Conservation (phyloP, 1,284 basidiomycete genomes). For the Sanguinoderma infundibulare region DNA sequence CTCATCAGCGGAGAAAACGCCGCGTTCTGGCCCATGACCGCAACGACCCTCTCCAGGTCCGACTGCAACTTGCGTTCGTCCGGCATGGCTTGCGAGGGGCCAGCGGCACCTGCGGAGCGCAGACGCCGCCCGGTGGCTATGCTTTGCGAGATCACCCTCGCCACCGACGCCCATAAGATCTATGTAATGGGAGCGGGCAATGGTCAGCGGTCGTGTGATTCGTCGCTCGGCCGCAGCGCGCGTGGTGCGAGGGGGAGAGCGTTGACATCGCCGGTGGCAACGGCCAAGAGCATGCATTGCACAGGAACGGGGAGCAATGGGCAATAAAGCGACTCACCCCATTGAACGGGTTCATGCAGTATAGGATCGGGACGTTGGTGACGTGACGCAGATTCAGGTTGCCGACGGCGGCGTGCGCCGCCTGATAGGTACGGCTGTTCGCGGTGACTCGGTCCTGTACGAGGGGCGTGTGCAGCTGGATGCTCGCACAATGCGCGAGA, state of each 20-base stretch:
- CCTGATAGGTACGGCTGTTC: constrained; percentile 24
- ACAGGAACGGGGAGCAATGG: background rate
- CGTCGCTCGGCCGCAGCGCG: background rate
- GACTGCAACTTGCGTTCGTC: constrained; percentile 19
- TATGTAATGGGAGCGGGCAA: background rate
- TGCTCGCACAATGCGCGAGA: constrained; percentile 38
- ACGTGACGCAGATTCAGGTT: constrained; percentile 13
- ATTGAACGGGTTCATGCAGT: constrained; percentile 23
- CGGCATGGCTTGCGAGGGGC: constrained; percentile 10
- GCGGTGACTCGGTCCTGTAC: constrained; percentile 24
- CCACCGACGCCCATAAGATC: constrained; percentile 25
- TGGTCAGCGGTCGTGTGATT: constrained; percentile 1
- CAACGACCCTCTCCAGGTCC: constrained; percentile 8
- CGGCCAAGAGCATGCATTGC: background rate
- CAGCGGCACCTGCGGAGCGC: constrained; percentile 12
- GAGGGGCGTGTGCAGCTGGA: constrained; percentile 41
- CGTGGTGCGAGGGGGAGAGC: background rate
- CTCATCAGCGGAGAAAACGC: constrained; percentile 22
- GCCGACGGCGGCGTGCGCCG: constrained; percentile 21
- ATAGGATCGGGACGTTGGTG: constrained; percentile 11
- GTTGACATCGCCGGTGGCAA: background rate
- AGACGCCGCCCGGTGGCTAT: constrained; percentile 15
- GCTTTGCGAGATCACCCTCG: constrained; percentile 18
- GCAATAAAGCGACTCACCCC: constrained; percentile 12
- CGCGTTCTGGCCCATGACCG: constrained; percentile 20